Conservation (phyloP, 257 asterid genomes). For the Petunia secreta region DNA sequence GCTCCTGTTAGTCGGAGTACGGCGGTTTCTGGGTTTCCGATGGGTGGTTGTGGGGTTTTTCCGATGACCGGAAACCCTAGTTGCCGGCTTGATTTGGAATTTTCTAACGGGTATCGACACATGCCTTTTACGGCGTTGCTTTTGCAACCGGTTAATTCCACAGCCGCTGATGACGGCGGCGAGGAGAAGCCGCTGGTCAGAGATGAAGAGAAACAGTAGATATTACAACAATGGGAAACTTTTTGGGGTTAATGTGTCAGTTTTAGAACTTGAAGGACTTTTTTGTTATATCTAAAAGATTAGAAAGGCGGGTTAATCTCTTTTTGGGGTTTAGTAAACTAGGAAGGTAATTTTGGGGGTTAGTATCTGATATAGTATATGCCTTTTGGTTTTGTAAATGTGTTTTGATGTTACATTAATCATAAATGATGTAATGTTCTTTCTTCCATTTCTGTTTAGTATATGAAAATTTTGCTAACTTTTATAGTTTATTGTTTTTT, state of each 20-base stretch:
- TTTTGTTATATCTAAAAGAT: slow-evolving; percentile 4
- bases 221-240: neutral
- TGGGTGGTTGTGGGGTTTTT: neutral
- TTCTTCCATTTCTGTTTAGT: neutral
- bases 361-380: neutral
- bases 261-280: neutral
- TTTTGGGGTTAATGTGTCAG: neutral
- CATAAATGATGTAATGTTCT: slow-evolving; percentile 13
- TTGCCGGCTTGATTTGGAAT: slow-evolving; percentile 57
- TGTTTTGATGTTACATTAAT: slow-evolving; percentile 29
- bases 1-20: slow-evolving; percentile 9
- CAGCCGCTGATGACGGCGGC: slow-evolving; percentile 41
- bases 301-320: neutral
- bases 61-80: slow-evolving; percentile 30
- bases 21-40: neutral
- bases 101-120: slow-evolving; percentile 43
- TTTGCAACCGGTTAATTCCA: slow-evolving; percentile 49
- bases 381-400: neutral
- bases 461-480: too few relatives aligned
- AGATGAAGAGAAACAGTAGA: slow-evolving; percentile 21
- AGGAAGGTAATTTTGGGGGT: neutral
- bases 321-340: neutral
- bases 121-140: slow-evolving; percentile 77
- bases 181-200: neutral
- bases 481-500: too few relatives aligned